These are phyloP conservation scores for Chytriomyces confervae DNA, from an alignment of 192 early-diverging fungal species.

Conservation along the genomic window DNA sequence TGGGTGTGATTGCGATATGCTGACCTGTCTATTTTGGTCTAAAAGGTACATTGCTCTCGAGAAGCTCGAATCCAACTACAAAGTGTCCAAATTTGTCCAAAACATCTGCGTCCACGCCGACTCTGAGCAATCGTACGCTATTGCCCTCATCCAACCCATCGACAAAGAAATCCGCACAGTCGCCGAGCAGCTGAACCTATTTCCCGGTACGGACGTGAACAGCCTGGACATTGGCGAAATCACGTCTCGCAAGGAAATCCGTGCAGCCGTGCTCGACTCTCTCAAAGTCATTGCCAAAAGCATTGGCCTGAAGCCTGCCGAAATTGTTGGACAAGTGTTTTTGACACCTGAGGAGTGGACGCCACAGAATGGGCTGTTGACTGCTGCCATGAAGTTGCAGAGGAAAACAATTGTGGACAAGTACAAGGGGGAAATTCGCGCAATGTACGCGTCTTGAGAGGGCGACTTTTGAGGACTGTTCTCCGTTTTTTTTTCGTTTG, in stretches of 20 bases:
- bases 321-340: slow-evolving; percentile 70
- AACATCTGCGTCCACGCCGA: slow-evolving; percentile 72
- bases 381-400: slow-evolving; percentile 93
- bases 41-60: slow-evolving; percentile 91
- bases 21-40: not conserved
- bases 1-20: not conserved
- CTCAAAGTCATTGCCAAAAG: slow-evolving; percentile 65
- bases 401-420: slow-evolving; percentile 75
- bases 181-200: slow-evolving; percentile 3
- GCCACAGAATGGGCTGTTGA: slow-evolving; percentile 79
- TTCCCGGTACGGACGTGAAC: slow-evolving; percentile 6
- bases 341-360: slow-evolving; percentile 87
- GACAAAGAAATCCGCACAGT: slow-evolving; percentile 50
- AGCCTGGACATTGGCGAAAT: slow-evolving; percentile 54
- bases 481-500: not conserved
- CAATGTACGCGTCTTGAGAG: slow-evolving; percentile 53
- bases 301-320: slow-evolving; percentile 71
- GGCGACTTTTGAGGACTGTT: not conserved
- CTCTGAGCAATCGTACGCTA: slow-evolving; percentile 69
- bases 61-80: slow-evolving; percentile 90
- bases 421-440: slow-evolving; percentile 67
- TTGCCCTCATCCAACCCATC: slow-evolving; percentile 76
- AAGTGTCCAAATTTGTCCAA: slow-evolving; percentile 67
- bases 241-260: slow-evolving; percentile 33
- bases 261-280: slow-evolving; percentile 55